phyloP scores from a whole-genome alignment of 1,284 basidiomycete species.

The Puccinia polysora region DNA sequence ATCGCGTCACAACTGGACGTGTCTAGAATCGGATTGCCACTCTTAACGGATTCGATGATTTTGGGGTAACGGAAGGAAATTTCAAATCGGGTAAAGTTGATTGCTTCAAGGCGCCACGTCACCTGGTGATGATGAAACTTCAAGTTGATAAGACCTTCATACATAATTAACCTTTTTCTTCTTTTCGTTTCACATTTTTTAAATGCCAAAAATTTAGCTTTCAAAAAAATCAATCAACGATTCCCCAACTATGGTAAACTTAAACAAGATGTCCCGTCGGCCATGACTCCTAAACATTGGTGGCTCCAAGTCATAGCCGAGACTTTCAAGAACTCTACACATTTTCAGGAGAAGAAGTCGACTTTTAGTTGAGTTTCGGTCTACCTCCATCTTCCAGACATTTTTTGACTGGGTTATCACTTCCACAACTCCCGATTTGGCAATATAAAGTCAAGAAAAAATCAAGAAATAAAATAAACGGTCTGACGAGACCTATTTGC shows the following conservation, averaged over 20 bases:
- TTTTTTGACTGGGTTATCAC: too few species aligned
- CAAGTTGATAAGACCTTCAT: too few species aligned
- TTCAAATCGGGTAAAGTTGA: slow-evolving; percentile 14
- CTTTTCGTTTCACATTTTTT: too few species aligned
- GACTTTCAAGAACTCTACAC: neutral
- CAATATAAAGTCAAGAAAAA: too few species aligned
- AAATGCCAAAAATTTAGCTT: too few species aligned
- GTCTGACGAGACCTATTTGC: too few species aligned
- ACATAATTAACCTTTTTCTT: too few species aligned
- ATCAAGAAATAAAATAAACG: too few species aligned
- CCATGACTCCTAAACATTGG: slow-evolving; percentile 13
- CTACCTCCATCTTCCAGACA: neutral
- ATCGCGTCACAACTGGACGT: too few species aligned
- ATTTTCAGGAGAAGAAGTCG: neutral
- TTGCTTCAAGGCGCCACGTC: too few species aligned
- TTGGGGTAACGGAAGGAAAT: neutral
- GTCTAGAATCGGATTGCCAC: slow-evolving; percentile 7
- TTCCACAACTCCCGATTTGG: too few species aligned
- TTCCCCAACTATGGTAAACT: slow-evolving; percentile 19
- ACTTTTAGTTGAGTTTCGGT: neutral
- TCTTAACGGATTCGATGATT: neutral
- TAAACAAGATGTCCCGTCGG: neutral
- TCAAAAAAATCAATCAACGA: slow-evolving; percentile 7
- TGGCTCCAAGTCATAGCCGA: slow-evolving; percentile 1
- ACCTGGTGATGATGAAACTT: too few species aligned